These are phyloP conservation scores for Neocatenulostroma microsporum DNA, from an alignment of 2,329 filamentous ascomycete species.

Conservation along the genomic window DNA sequence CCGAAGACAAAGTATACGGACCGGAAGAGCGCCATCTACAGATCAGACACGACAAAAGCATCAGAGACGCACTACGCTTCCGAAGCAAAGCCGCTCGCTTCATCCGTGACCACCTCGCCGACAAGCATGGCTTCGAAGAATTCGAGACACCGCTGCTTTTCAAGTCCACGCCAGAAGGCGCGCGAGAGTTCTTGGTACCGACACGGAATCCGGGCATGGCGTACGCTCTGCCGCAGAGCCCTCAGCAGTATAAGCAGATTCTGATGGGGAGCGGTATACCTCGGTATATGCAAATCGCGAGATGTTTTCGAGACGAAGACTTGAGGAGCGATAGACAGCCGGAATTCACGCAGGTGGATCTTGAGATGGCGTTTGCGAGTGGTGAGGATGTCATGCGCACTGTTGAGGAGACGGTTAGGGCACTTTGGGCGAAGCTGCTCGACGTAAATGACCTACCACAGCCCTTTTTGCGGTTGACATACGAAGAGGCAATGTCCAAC, in stretches of 20 bases:
- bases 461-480: constrained; percentile 56
- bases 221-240: constrained; percentile 91
- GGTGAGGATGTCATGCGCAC: constrained; percentile 61
- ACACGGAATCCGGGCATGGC: constrained; percentile 67
- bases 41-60: constrained; percentile 61
- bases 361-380: constrained; percentile 83
- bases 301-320: constrained; percentile 93
- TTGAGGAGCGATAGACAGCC: constrained; percentile 86
- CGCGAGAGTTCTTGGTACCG: constrained; percentile 87
- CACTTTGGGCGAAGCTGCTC: constrained; percentile 48
- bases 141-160: constrained; percentile 91
- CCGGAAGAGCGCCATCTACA: constrained; percentile 74
- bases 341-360: constrained; percentile 91
- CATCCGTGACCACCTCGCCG: constrained; percentile 48
- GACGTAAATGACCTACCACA: constrained; percentile 34
- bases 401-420: constrained; percentile 47
- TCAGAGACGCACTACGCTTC: constrained; percentile 62
- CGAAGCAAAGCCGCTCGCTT: constrained; percentile 54
- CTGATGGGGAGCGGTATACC: constrained; percentile 83
- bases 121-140: constrained; percentile 57
- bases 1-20: constrained; percentile 64
- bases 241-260: constrained; percentile 97
- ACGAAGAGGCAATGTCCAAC: constrained; percentile 66
- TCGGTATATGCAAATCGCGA: constrained; percentile 85
- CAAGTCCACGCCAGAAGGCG: constrained; percentile 95